These are phyloP conservation scores for Ceratobasidium sp. DNA, from an alignment of 1,284 basidiomycete species.

Conservation along the genomic window DNA sequence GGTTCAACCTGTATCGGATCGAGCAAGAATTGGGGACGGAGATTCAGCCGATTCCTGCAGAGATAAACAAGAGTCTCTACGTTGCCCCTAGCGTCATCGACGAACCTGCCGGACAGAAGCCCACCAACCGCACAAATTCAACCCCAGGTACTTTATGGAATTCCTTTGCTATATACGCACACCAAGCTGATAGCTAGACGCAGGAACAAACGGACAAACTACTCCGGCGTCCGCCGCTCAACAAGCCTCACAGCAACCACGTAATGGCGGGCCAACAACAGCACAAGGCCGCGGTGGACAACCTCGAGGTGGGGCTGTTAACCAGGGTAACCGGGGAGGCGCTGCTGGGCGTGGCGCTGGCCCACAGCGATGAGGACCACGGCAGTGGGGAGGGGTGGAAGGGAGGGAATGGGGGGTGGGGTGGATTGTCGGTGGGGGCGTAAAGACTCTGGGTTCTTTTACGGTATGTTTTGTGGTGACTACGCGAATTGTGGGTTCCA, in stretches of 20 bases:
- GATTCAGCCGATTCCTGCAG: conserved; percentile 93
- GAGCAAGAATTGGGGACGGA: conserved; percentile 98
- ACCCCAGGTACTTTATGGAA: background rate
- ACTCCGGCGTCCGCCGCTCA: background rate
- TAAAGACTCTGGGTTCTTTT: conserved; percentile 4
- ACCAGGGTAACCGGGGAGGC: conserved; percentile 33
- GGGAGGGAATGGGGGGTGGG: background rate
- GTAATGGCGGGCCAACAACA: conserved; percentile 30
- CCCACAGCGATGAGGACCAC: conserved; percentile 28
- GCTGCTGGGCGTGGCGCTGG: conserved; percentile 37
- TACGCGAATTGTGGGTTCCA: conserved; percentile 42
- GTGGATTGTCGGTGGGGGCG: background rate
- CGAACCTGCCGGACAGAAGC: conserved; percentile 38
- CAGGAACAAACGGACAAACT: conserved; percentile 33
- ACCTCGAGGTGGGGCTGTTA: conserved; percentile 26
- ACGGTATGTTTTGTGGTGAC: conserved; percentile 36
- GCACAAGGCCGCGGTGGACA: conserved; percentile 31
- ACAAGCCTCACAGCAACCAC: conserved; percentile 10
- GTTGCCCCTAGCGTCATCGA: conserved; percentile 60
- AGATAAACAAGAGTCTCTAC: conserved; percentile 92
- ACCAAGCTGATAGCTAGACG: background rate
- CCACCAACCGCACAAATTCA: conserved; percentile 1
- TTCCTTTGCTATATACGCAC: background rate
- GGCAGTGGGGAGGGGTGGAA: background rate
- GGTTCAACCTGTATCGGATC: conserved; percentile 97